Base-by-base conservation (phyloP, 306 rosid genomes). In the Calophaca sinica region DNA sequence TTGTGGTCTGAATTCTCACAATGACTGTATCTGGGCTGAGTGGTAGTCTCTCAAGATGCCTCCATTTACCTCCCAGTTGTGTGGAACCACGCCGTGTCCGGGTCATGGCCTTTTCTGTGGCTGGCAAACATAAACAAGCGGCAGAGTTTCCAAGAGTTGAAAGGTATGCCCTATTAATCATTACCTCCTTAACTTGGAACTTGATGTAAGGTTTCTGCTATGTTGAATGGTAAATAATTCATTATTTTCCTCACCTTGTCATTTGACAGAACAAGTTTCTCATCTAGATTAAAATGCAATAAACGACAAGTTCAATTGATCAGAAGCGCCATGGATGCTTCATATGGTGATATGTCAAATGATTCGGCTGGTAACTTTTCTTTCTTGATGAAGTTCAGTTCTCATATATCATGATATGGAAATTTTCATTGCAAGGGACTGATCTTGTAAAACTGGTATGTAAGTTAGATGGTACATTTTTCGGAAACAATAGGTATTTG, bases 241-340 rank as follows among this genome's bases (percentile, higher is more conserved):
- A 42, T 68, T 74, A 41, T 39, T 64, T 26, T 26, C 42, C 59
- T 20, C 46, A 2, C 15, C 44, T 41, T 80, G 6, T 68, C 66
- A 10, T 31, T 64, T 66, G 44, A 44, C 71, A 81, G 86, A 66
- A 35, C 49, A 45, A 69, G 55, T 42, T 14, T 78, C 83, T 60
- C 14, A 68, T 82, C 85, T 72, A 26, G 80, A 4, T 76, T 72
- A 58, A 75, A 80, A 68, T 54, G 69, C 74, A 70, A 79, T 68
- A 45, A 61, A 4, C 79, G 45, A 35, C 81, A 29, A 62, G 48
- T 74, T 80, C 85, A 60, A 9, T 59, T 82, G 82, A 79, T 89
- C 69, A 90, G 73, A 86, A 77, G 90, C 79, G 88, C 96, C 39
- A 86, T 82, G 91, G 97, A 94, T 84, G 96, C 97, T 81, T 94